A percentile compares a stretch with the other conserved stretches of the same genome.
Conservation (phyloP, 2,329 filamentous ascomycete genomes). For the Trichoderma brevicompactum region DNA sequence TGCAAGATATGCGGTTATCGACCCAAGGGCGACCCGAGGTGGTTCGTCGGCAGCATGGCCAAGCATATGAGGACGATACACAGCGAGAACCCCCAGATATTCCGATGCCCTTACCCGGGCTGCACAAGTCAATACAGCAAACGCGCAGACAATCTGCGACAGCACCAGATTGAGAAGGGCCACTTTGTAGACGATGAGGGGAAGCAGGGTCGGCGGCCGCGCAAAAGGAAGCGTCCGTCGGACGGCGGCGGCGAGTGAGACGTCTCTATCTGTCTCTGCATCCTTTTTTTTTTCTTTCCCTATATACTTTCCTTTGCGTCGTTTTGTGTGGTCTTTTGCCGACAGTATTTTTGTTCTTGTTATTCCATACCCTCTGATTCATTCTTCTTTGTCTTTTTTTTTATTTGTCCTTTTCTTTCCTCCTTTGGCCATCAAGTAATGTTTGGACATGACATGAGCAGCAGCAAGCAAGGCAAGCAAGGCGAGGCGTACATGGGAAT, state of each 20-base stretch:
- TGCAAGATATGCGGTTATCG: slow-evolving; percentile 60
- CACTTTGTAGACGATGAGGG: slow-evolving; percentile 56
- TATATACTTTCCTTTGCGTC: background rate
- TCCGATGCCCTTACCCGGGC: slow-evolving; percentile 57
- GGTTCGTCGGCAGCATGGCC: slow-evolving; percentile 63
- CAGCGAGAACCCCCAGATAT: slow-evolving; percentile 54
- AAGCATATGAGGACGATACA: slow-evolving; percentile 63
- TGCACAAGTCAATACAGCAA: slow-evolving; percentile 62
- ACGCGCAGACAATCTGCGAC: slow-evolving; percentile 58
- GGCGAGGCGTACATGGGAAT: no score
- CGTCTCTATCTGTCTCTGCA: background rate
- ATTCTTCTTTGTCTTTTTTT: background rate
- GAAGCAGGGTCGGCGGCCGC: slow-evolving; percentile 44
- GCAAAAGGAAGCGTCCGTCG: slow-evolving; percentile 49
- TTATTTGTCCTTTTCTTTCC: background rate
- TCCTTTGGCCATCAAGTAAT: background rate
- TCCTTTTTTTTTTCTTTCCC: background rate
- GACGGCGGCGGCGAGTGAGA: slow-evolving; percentile 1
- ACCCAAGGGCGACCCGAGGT: slow-evolving; percentile 60
- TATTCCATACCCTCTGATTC: background rate
- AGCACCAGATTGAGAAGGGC: slow-evolving; percentile 61
- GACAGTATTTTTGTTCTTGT: background rate
- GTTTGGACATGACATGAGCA: background rate
- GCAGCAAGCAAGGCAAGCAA: background rate
- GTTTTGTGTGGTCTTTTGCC: no score